Conservation (phyloP, 805 yeast genomes). For the Kodamaea neixiangensis region DNA sequence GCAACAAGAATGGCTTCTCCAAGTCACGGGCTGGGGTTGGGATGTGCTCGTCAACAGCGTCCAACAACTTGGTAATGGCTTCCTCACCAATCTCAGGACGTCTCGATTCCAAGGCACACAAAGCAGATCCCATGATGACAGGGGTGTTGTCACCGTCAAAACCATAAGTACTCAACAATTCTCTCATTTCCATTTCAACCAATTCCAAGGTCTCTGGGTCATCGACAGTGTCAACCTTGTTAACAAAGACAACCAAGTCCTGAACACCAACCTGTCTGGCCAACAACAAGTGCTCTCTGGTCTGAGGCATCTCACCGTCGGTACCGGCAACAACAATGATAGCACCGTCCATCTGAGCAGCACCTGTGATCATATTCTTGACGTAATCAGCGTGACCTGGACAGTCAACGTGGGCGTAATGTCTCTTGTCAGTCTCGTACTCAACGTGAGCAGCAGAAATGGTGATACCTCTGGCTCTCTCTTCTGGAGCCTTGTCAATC, state of each 20-base stretch:
- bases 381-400: slow-evolving; percentile 99
- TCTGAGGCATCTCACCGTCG: slow-evolving; percentile 99
- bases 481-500: slow-evolving; percentile 98
- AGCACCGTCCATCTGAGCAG: slow-evolving; percentile 99
- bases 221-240: slow-evolving; percentile 96
- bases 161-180: slow-evolving; percentile 84
- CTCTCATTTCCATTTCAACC: slow-evolving; percentile 99
- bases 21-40: slow-evolving; percentile 97
- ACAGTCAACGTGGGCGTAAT: slow-evolving; percentile 97
- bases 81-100: slow-evolving; percentile 90
- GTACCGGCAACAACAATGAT: slow-evolving; percentile 98
- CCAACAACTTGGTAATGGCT: slow-evolving; percentile 80
- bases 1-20: slow-evolving; percentile 95
- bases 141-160: slow-evolving; percentile 99
- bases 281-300: slow-evolving; percentile 96
- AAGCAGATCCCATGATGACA: slow-evolving; percentile 97
- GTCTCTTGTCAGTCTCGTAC: slow-evolving; percentile 92
- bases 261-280: slow-evolving; percentile 99
- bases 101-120: slow-evolving; percentile 89
- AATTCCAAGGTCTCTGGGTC: slow-evolving; percentile 99
- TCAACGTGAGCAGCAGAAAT: slow-evolving; percentile 98
- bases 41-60: slow-evolving; percentile 89
- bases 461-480: slow-evolving; percentile 99
- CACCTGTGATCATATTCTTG: slow-evolving; percentile 99
- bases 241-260: slow-evolving; percentile 94